Percentiles rank a stretch among this genome's conserved stretches.
Conservation (phyloP, 139 green algal species). For the Coccomyxa sp. region DNA sequence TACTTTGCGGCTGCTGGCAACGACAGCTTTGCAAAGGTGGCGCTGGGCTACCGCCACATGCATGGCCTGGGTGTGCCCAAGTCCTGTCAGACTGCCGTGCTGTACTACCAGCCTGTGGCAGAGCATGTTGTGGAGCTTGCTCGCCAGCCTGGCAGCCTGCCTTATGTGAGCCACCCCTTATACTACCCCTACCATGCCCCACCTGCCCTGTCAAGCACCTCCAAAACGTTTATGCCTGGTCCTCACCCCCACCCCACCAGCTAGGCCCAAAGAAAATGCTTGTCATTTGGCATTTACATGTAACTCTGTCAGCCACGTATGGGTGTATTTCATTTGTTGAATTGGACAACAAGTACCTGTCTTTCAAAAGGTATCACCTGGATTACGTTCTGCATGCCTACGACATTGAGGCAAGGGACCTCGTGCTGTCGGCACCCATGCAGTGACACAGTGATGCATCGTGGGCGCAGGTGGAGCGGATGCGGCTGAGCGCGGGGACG, state of each 20-base stretch:
- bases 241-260: too few relatives aligned
- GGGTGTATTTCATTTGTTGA: too few relatives aligned
- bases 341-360: background rate
- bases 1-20: slow-evolving; percentile 72
- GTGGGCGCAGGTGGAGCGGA: slow-evolving; percentile 5
- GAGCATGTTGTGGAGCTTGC: slow-evolving; percentile 28
- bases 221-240: too few relatives aligned
- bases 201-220: too few relatives aligned
- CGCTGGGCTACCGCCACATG: slow-evolving; percentile 75
- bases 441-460: too few relatives aligned
- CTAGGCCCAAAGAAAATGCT: background rate
- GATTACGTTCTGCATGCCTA: background rate
- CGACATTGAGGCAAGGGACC: background rate
- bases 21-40: slow-evolving; percentile 58
- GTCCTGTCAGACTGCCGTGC: slow-evolving; percentile 62
- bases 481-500: slow-evolving; percentile 13
- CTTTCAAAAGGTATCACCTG: background rate
- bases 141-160: background rate
- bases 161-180: background rate
- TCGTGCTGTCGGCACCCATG: too few relatives aligned
- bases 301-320: background rate
- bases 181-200: background rate
- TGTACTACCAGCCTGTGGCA: slow-evolving; percentile 85
- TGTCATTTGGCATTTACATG: background rate
- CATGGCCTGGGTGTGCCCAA: slow-evolving; percentile 75